A percentile compares a stretch with the other conserved stretches of the same genome.
Evolutionary conservation across 1,284 basidiomycete genomes (phyloP).

Genomic region (Tilletia caries): DNA sequence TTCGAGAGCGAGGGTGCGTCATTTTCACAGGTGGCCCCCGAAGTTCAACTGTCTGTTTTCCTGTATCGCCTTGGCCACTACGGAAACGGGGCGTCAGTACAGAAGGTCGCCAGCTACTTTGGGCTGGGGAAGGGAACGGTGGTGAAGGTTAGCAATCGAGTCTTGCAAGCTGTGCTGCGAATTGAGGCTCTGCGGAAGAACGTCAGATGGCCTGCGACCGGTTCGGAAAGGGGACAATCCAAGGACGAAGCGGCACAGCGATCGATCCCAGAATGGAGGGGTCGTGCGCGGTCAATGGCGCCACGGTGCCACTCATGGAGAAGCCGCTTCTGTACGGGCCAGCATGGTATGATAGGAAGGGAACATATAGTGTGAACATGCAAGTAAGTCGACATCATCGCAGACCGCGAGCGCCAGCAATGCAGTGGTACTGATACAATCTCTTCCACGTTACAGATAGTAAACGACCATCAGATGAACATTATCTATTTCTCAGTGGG

Average conservation of each 20-base stretch:
- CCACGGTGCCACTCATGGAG: background rate
- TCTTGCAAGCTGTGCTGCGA: background rate
- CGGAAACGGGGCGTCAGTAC: background rate
- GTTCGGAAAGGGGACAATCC: background rate
- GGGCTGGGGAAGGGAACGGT: background rate
- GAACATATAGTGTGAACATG: background rate
- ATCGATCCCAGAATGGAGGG: background rate
- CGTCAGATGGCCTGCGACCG: background rate
- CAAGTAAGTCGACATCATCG: background rate
- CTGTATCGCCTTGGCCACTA: background rate
- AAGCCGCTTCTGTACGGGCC: background rate
- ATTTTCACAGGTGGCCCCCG: background rate
- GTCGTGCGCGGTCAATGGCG: background rate
- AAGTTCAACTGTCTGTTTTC: background rate
- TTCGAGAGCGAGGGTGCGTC: background rate
- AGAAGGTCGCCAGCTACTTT: background rate
- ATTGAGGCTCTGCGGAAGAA: background rate
- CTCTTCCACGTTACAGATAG: background rate
- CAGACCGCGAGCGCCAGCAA: too few species aligned
- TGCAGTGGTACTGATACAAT: background rate
- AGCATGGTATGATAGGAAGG: background rate
- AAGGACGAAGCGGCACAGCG: background rate
- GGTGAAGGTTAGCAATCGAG: background rate
- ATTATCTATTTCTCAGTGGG: background rate
- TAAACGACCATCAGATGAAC: constrained; percentile 5